Conservation (phyloP, 768 basidiomycete species). For the Hebeloma cylindrosporum region DNA sequence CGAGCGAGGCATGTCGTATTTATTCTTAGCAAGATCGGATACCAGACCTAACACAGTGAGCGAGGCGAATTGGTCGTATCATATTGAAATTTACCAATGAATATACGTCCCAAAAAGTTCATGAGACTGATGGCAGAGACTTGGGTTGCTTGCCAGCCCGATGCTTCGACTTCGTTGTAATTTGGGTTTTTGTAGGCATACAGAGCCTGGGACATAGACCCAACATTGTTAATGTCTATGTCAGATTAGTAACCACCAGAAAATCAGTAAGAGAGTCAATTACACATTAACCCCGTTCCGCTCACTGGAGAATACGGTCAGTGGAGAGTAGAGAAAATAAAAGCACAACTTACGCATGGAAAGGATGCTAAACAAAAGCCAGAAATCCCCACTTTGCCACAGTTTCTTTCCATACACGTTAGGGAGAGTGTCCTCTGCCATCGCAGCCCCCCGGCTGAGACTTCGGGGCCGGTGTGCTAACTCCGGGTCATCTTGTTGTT, state of each 20-base stretch:
- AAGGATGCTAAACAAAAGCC: constrained; percentile 58
- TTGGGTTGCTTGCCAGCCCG: constrained; percentile 79
- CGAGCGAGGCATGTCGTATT: constrained; percentile 60
- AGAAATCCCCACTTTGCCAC: constrained; percentile 57
- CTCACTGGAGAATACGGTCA: constrained; percentile 44
- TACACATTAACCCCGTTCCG: constrained; percentile 84
- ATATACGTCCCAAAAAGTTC: constrained; percentile 77
- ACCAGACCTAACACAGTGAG: constrained; percentile 49
- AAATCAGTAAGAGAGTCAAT: constrained; percentile 26
- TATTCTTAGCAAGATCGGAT: constrained; percentile 63
- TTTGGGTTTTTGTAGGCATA: constrained; percentile 57
- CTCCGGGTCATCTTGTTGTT: constrained; percentile 4
- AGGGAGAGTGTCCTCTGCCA: constrained; percentile 32
- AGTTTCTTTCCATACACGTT: constrained; percentile 58
- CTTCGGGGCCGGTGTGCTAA: constrained; percentile 14
- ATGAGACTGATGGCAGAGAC: constrained; percentile 81
- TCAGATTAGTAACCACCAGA: constrained; percentile 27
- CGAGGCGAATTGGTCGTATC: background rate
- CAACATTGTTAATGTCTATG: constrained; percentile 84
- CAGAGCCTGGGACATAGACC: constrained; percentile 65
- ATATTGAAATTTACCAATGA: constrained; percentile 53
- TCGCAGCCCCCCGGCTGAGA: constrained; percentile 24
- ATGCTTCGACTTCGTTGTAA: constrained; percentile 68
- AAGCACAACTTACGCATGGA: constrained; percentile 49
- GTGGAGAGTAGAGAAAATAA: constrained; percentile 6